Evolutionary conservation across 768 basidiomycete genomes (phyloP).

Genomic region (Amanita rubescens): DNA sequence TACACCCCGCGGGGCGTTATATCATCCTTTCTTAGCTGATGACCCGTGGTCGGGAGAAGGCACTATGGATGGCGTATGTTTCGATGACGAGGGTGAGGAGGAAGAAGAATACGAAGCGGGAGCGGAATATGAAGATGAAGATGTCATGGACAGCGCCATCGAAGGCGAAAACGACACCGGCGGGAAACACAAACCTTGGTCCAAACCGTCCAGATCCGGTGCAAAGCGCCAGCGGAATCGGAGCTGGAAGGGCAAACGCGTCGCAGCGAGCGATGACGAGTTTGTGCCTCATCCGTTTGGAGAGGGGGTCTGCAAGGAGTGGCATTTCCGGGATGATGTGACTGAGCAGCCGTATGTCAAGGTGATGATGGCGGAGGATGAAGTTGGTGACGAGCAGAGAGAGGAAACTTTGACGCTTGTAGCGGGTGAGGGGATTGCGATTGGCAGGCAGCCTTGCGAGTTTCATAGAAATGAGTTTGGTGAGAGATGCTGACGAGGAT

Average conservation of each 20-base stretch:
- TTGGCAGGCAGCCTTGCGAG: constrained; percentile 56
- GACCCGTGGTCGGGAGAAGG: constrained; percentile 4
- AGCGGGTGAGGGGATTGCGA: constrained; percentile 48
- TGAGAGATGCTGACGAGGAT: constrained; percentile 9
- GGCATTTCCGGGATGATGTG: constrained; percentile 52
- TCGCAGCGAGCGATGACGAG: constrained; percentile 47
- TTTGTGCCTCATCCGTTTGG: constrained; percentile 64
- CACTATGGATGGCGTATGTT: constrained; percentile 1
- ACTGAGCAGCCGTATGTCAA: constrained; percentile 49
- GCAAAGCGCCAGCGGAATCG: not conserved
- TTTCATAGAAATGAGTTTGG: constrained; percentile 37
- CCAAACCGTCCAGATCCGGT: too few relatives aligned
- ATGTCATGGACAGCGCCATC: not conserved
- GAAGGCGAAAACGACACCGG: not conserved
- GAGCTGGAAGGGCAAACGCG: constrained; percentile 22
- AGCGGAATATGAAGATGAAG: not conserved
- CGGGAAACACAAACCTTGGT: not conserved
- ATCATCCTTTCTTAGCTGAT: constrained; percentile 63
- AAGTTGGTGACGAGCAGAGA: constrained; percentile 17
- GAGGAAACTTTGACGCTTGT: constrained; percentile 25
- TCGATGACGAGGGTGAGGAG: constrained; percentile 23
- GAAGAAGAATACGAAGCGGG: not conserved
- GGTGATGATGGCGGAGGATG: constrained; percentile 30
- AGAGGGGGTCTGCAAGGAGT: constrained; percentile 55
- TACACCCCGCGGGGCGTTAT: constrained; percentile 69